These are phyloP conservation scores for Nakazawaea ambrosiae DNA, from an alignment of 805 yeast species.

Conservation along the genomic window DNA sequence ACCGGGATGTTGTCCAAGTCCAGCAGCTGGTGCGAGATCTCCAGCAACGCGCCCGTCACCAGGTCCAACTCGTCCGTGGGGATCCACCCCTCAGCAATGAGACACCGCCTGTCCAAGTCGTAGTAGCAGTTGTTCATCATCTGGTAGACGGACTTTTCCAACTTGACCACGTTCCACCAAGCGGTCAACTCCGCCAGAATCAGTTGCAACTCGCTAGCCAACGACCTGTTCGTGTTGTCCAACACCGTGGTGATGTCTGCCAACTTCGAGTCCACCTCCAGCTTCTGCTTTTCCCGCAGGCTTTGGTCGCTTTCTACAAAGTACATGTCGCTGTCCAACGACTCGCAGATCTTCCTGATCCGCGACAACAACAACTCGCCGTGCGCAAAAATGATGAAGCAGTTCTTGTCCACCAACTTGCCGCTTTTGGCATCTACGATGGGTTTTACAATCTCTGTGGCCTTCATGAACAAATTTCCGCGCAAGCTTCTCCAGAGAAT, in stretches of 20 bases:
- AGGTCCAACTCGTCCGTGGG: constrained; percentile 46
- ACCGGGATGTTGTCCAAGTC: constrained; percentile 25
- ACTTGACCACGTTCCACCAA: constrained; percentile 48
- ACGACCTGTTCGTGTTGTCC: constrained; percentile 42
- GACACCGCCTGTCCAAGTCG: constrained; percentile 58
- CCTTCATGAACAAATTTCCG: constrained; percentile 80
- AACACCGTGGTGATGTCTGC: constrained; percentile 44
- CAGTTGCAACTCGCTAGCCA: constrained; percentile 60
- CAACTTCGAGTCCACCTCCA: constrained; percentile 41
- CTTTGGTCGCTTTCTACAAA: constrained; percentile 42
- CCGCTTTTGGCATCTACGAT: constrained; percentile 56
- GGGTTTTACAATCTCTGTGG: constrained; percentile 64
- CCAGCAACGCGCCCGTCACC: constrained; percentile 45
- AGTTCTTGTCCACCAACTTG: constrained; percentile 59
- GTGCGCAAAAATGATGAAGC: constrained; percentile 87
- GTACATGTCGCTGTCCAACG: constrained; percentile 77
- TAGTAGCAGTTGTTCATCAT: constrained; percentile 61
- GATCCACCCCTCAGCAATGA: constrained; percentile 72
- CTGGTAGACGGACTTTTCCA: constrained; percentile 54
- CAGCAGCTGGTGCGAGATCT: constrained; percentile 41
- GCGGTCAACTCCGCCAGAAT: constrained; percentile 51
- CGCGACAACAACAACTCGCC: constrained; percentile 69
- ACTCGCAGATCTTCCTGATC: constrained; percentile 78
- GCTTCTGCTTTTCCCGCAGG: constrained; percentile 30
- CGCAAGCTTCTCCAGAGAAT: constrained; percentile 89